Evolutionary conservation across 768 basidiomycete species (phyloP), one percentile per base, ranked within the genome.

Genomic region (Inosperma sp.): DNA sequence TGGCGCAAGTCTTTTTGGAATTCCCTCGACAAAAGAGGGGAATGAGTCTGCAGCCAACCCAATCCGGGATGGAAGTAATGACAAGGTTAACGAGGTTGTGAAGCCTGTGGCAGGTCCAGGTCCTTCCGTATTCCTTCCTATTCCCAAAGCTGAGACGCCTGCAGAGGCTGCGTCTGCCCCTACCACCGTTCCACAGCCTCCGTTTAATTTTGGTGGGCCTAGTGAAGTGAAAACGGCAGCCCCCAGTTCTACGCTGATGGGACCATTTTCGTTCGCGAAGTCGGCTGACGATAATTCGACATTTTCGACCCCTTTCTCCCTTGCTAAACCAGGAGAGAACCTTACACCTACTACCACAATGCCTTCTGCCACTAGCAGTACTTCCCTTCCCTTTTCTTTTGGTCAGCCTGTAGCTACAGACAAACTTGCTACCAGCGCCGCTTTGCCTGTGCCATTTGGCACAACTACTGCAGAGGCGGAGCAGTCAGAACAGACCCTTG

Each of bases 341-440:
- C 21, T 17, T 25, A 17, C 47, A 22, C 30, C 19, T 9, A 16
- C 40, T 7, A 25, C 44, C 21, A 23, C 49, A 2, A 16, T 25
- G n/a, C 13, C 36, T 3, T 21, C 39, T 19, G 31, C 27, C 29
- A 33, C 3, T 12, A 26, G 23, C 9, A 34, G 23, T 59, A 66
- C 6, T 62, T 70, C 14, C n/a, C 34, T 43, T 51, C 59, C 65
- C 3, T 72, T 74, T 46, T 44, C 64, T 5, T 72, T 75, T 55
- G 64, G 64, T 42, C 61, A 58, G 39, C 46, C 62, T 2, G 7
- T 62, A 21, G 27, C 56, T 4, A 26, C 53, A 31, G 34, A 48
- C 33, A 26, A 26, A 26, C 16, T 26, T 4, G 12, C 34, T 17
- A 13, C 46, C 12, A 25, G 22, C 25, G 9, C 41, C 16, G 14